phyloP scores from a whole-genome alignment of 2,329 filamentous ascomycete species.

The Diaporthe aspalathi region DNA sequence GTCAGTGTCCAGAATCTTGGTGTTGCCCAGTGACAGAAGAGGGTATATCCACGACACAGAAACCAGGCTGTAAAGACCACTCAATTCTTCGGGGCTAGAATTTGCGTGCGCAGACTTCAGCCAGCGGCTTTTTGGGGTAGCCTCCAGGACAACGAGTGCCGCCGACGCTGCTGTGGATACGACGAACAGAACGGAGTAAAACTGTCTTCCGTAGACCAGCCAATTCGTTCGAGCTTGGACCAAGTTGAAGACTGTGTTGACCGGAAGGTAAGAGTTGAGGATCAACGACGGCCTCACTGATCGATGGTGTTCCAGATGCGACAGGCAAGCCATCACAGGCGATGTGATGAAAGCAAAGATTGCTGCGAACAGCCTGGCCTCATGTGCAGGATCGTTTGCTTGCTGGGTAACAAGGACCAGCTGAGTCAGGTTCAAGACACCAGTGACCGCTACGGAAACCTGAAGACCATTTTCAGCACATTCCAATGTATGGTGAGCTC shows the following conservation, averaged over 20 bases:
- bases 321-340: conserved; percentile 46
- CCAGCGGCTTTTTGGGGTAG: neutral
- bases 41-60: conserved; percentile 41
- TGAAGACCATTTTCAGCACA: neutral
- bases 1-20: conserved; percentile 19
- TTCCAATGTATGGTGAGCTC: too few relatives aligned
- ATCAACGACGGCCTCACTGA: conserved; percentile 55
- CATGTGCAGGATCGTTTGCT: neutral
- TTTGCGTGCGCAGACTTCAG: neutral
- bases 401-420: neutral
- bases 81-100: conserved; percentile 39
- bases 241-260: conserved; percentile 57
- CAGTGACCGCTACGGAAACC: neutral
- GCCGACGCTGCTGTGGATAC: conserved; percentile 44
- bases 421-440: neutral
- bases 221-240: conserved; percentile 56
- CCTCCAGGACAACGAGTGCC: conserved; percentile 47
- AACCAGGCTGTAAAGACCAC: conserved; percentile 41
- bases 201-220: conserved; percentile 42
- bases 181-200: conserved; percentile 37
- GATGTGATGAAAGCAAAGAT: conserved; percentile 42
- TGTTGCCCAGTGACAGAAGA: conserved; percentile 34
- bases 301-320: conserved; percentile 46
- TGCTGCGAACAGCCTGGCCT: conserved; percentile 39
- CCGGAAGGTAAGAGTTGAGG: conserved; percentile 53